Base-by-base conservation (phyloP, 192 early-diverging fungal genomes). In the Podila verticillata region DNA sequence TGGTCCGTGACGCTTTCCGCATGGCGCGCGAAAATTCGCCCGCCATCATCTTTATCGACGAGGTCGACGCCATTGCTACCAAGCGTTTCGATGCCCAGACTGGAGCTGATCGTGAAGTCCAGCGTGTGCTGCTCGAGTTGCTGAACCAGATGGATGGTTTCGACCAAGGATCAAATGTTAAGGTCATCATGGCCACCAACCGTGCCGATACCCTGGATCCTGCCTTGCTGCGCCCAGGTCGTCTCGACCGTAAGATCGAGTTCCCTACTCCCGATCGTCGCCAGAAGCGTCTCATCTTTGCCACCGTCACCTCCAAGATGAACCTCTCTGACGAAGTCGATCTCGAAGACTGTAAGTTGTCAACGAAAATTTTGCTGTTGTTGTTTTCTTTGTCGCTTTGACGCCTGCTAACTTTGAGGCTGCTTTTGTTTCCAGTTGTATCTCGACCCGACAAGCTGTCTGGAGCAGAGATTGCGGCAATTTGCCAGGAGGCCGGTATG, bases 161-260 rank as follows among this genome's bases (percentile, higher is more conserved):
- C 75, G 98, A 99, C 80, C 96, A 97, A 79, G 95, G 96, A 17
- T 94, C 94, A 13, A 97, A 98, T 82, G 96, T 99, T 73, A 99
- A 99, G 88, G 98, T 98, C 28, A 99, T 99, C 63, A 98, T 99
- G 98, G 98, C 98, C 1, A 99, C 97, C 24, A 99, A 99, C 85
- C 93, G 96, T 69, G 96, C 95, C 35, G 98, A 99, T 67, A 97
- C 96, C 4, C 83, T 99, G 30, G 98, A 99, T 84, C 98, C 98
- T 36, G 97, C 97, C 7, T 91, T 99, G 67, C 83, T 99, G 67
- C 94, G 98, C 73, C 98, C 98, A 20, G 98, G 97, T 44, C 94
- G 98, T 71, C 82, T 99, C 72, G 98, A 99, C 74, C 89, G 98
- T 69, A 99, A 99, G 83, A 98, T 99, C 74, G 98, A 99, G 85